Percentiles rank a stretch among this genome's conserved stretches.
Conservation (phyloP, 176 grass and related monocot species). For the Guadua angustifolia region DNA sequence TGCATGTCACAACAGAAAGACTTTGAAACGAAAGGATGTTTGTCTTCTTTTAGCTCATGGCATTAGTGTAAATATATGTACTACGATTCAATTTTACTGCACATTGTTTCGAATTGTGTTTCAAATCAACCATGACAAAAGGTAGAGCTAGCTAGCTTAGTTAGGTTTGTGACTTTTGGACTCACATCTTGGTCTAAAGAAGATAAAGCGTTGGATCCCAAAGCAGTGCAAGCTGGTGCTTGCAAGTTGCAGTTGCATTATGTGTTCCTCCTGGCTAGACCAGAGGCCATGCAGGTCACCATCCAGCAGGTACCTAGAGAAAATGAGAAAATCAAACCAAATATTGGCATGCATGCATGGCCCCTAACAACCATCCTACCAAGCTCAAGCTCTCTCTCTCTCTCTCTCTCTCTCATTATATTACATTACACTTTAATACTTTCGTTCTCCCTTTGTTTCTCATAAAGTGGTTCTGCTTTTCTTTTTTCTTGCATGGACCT, state of each 20-base stretch:
- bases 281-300: not conserved
- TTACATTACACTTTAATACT: not conserved
- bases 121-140: not conserved
- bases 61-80: not conserved
- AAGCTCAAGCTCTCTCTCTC: not conserved
- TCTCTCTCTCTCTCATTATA: not conserved
- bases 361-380: no score
- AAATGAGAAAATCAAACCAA: not conserved
- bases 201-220: not conserved
- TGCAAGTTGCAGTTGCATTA: no score
- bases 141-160: not conserved
- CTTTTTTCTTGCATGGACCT: not conserved
- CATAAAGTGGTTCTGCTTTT: constrained; percentile 11
- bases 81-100: not conserved
- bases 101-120: not conserved
- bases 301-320: not conserved
- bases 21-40: constrained; percentile 2
- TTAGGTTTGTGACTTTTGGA: not conserved
- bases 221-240: no score
- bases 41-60: not conserved
- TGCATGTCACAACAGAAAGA: not conserved
- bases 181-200: not conserved
- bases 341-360: not conserved
- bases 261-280: not conserved
- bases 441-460: not conserved